Evolutionary conservation across 140 eudicot genomes (phyloP).

Genomic region (Flaveria floridana): DNA sequence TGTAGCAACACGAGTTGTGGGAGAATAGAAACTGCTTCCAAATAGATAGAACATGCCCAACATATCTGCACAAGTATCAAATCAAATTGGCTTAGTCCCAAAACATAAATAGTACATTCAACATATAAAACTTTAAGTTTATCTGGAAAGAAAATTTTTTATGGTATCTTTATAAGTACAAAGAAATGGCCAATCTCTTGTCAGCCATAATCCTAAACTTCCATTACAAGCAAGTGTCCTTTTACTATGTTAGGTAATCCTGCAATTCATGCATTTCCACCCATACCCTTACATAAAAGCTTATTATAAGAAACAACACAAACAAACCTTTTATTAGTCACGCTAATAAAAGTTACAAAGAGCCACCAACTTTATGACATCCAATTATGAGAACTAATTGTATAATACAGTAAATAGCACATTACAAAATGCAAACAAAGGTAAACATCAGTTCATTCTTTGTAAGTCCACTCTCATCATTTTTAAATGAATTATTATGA

Average conservation of each 20-base stretch:
- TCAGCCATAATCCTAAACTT: not conserved
- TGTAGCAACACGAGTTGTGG: constrained; percentile 85
- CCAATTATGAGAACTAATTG: too few relatives aligned
- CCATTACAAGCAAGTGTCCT: not conserved
- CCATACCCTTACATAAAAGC: not conserved
- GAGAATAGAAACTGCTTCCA: constrained; percentile 89
- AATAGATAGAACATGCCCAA: constrained; percentile 81
- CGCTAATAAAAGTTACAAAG: too few relatives aligned
- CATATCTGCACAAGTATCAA: constrained; percentile 42
- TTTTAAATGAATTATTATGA: too few relatives aligned
- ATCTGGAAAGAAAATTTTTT: too few relatives aligned
- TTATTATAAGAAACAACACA: not conserved
- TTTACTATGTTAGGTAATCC: too few relatives aligned
- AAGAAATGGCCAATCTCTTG: not conserved
- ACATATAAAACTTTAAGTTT: too few relatives aligned
- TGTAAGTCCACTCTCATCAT: too few relatives aligned
- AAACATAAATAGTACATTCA: too few relatives aligned
- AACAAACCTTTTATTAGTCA: not conserved
- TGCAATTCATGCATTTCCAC: not conserved
- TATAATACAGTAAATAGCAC: too few relatives aligned
- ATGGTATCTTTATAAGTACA: too few relatives aligned
- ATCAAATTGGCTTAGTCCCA: not conserved
- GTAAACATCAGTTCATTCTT: too few relatives aligned
- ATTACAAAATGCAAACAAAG: too few relatives aligned
- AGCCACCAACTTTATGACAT: not conserved